A percentile compares a stretch with the other conserved stretches of the same genome.
phyloP scores from a whole-genome alignment of 805 yeast species.

The Metschnikowia sp. region DNA sequence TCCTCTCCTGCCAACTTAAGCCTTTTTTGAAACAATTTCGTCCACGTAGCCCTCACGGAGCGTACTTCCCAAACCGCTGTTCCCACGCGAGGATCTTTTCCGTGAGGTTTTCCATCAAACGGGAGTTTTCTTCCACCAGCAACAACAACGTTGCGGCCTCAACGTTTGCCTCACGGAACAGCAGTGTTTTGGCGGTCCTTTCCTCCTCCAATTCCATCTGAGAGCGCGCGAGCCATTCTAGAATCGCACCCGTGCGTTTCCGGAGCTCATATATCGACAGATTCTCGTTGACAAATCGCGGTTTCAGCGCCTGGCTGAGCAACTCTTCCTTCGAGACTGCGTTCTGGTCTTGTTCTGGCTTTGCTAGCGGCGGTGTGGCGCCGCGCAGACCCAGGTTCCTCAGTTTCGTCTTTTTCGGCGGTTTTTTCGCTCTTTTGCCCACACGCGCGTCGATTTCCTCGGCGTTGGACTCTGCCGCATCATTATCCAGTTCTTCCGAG shows the following conservation, averaged over 20 bases:
- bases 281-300: conserved; percentile 76
- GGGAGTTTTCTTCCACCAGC: conserved; percentile 55
- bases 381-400: conserved; percentile 4
- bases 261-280: conserved; percentile 80
- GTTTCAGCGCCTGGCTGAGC: conserved; percentile 71
- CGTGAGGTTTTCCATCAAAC: conserved; percentile 69
- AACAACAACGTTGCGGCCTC: conserved; percentile 6
- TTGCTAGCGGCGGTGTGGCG: conserved; percentile 9
- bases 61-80: conserved; percentile 56
- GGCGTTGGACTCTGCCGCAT: conserved; percentile 10
- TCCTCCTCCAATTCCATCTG: conserved; percentile 80
- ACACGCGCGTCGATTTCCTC: conserved; percentile 11
- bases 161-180: conserved; percentile 9
- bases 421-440: conserved; percentile 8
- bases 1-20: not conserved
- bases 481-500: conserved; percentile 12
- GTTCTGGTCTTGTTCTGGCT: not conserved
- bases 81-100: conserved; percentile 77
- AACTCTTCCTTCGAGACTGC: conserved; percentile 39
- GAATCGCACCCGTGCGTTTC: conserved; percentile 80
- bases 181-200: conserved; percentile 13
- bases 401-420: conserved; percentile 5
- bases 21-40: not conserved
- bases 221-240: conserved; percentile 86
- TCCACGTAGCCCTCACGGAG: conserved; percentile 24